Percentiles rank a stretch among this genome's conserved stretches.
phyloP scores from a whole-genome alignment of 164 flowering plant species.

The Amborella trichopoda region DNA sequence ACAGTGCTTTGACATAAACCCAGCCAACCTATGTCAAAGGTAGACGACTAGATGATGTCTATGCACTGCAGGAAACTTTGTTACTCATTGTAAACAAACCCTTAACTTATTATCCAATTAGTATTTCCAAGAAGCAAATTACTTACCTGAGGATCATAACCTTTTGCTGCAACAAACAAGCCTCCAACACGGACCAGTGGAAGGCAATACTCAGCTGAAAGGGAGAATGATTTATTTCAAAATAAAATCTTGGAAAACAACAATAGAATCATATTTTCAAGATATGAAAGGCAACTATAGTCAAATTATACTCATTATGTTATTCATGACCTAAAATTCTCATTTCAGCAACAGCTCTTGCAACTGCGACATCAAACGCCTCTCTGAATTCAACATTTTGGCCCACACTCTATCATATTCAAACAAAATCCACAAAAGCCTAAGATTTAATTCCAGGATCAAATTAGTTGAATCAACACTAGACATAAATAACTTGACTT shows the following conservation, averaged over 20 bases:
- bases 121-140: too few relatives aligned
- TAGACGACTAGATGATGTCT: too few relatives aligned
- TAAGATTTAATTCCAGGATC: too few relatives aligned
- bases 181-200: constrained; percentile 94
- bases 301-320: neutral
- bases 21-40: too few relatives aligned
- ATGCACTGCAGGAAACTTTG: too few relatives aligned
- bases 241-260: neutral
- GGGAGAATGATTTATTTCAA: neutral
- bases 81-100: too few relatives aligned
- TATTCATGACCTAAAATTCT: constrained; percentile 55
- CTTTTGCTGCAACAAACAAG: constrained; percentile 91
- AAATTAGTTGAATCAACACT: too few relatives aligned
- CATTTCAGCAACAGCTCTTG: constrained; percentile 98
- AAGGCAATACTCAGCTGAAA: constrained; percentile 82
- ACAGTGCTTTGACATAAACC: too few relatives aligned
- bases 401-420: constrained; percentile 69
- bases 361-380: constrained; percentile 78
- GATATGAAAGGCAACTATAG: too few relatives aligned
- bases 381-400: constrained; percentile 57
- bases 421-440: too few relatives aligned
- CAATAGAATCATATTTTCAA: neutral
- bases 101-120: too few relatives aligned
- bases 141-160: constrained; percentile 75
- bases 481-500: too few relatives aligned